A percentile compares a stretch with the other conserved stretches of the same genome.
phyloP scores from a whole-genome alignment of 2,329 filamentous ascomycete species.

The Ophiocordyceps unilateralis region DNA sequence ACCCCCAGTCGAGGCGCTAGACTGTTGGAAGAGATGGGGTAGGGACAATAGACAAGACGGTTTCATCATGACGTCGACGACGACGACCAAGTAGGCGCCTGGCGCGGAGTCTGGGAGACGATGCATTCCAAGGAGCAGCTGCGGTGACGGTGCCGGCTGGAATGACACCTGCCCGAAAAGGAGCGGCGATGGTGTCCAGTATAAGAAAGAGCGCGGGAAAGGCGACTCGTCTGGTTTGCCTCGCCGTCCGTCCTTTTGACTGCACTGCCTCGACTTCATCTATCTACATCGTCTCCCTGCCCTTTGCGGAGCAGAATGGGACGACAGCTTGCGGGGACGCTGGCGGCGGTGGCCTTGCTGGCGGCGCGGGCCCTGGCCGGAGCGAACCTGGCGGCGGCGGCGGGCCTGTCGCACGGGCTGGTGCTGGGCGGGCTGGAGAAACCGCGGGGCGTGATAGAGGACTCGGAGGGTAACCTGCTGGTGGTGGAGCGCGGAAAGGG shows the following conservation, averaged over 20 bases:
- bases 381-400: conserved; percentile 6
- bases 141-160: not conserved
- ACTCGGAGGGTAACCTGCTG: conserved; percentile 19
- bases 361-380: conserved; percentile 1
- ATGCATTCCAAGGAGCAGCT: not conserved
- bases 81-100: not conserved
- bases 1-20: not conserved
- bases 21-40: not conserved
- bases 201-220: not conserved
- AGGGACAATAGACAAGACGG: not conserved
- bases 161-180: conserved; percentile 1
- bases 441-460: conserved; percentile 17
- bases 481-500: conserved; percentile 15
- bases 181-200: not conserved
- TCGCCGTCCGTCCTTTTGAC: too few relatives aligned
- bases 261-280: too few relatives aligned
- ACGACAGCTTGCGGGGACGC: not conserved
- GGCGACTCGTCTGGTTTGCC: not conserved
- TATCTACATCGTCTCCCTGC: too few relatives aligned
- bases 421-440: conserved; percentile 8
- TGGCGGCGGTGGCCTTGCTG: conserved; percentile 3
- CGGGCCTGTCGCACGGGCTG: conserved; percentile 11
- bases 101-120: not conserved
- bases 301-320: not conserved
- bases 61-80: not conserved